These are phyloP conservation scores for Phytophthora fragariaefolia DNA, from an alignment of 352 stramenopile species.

Conservation along the genomic window DNA sequence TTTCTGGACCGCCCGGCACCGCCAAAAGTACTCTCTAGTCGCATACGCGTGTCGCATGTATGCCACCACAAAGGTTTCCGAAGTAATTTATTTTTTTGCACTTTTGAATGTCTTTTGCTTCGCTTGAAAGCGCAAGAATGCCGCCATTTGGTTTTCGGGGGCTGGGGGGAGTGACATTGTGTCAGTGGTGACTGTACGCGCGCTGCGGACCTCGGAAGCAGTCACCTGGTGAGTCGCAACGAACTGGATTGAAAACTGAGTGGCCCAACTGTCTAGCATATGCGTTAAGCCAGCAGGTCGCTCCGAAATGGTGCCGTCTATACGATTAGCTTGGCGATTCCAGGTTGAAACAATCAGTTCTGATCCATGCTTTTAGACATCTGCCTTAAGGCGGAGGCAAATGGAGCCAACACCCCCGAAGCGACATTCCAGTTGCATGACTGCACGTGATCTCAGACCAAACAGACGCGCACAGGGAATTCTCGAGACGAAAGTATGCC, in stretches of 20 bases:
- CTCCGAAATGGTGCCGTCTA: constrained; percentile 14
- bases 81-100: constrained; percentile 37
- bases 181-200: constrained; percentile 11
- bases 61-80: constrained; percentile 2
- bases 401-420: neutral
- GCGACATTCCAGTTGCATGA: constrained; percentile 11
- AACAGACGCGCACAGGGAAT: constrained; percentile 23
- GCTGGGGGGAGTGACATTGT: constrained; percentile 17
- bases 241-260: constrained; percentile 13
- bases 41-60: constrained; percentile 27
- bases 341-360: constrained; percentile 16
- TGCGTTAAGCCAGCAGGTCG: constrained; percentile 28
- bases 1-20: constrained; percentile 21
- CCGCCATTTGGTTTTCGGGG: constrained; percentile 8
- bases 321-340: constrained; percentile 22
- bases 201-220: too few relatives aligned
- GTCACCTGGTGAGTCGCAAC: constrained; percentile 23
- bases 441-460: constrained; percentile 13
- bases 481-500: constrained; percentile 26
- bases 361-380: constrained; percentile 25
- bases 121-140: neutral
- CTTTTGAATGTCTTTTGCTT: neutral
- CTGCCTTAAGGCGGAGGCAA: constrained; percentile 5
- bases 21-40: constrained; percentile 9
- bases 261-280: constrained; percentile 9